These are phyloP conservation scores for Populus nigra DNA, from an alignment of 345 rosid genomes.

Conservation along the genomic window DNA sequence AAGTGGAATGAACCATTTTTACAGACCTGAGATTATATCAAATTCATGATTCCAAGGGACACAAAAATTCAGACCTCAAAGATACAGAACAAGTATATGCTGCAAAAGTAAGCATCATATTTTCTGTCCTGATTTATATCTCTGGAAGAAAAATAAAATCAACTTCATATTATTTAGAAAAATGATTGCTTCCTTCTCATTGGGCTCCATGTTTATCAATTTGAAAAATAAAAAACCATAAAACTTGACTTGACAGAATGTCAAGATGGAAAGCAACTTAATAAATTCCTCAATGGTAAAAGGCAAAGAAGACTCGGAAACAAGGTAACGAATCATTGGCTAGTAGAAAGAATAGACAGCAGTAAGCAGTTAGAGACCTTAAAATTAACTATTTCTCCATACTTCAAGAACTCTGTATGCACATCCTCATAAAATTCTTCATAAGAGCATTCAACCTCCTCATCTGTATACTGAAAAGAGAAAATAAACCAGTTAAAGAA, in stretches of 20 bases:
- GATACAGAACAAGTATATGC: constrained; percentile 7
- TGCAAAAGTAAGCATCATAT: not conserved
- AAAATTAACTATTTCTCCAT: constrained; percentile 90
- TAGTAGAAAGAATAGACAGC: not conserved
- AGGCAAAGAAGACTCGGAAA: not conserved
- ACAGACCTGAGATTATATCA: constrained; percentile 58
- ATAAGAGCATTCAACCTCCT: constrained; percentile 73
- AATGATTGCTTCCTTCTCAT: not conserved
- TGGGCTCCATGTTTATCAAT: not conserved
- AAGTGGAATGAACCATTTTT: constrained; percentile 86
- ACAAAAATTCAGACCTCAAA: constrained; percentile 5
- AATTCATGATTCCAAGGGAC: constrained; percentile 10
- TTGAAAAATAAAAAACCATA: not conserved
- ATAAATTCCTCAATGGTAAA: not conserved
- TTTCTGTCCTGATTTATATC: not conserved
- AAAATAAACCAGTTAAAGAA: constrained; percentile 22
- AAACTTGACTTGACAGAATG: not conserved
- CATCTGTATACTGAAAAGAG: constrained; percentile 76
- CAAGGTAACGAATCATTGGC: not conserved
- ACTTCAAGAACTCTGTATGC: constrained; percentile 93
- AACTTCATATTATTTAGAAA: not conserved
- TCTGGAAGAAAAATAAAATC: not conserved
- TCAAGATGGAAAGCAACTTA: not conserved
- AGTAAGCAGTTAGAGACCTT: constrained; percentile 55
- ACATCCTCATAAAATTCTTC: constrained; percentile 98